Percentiles rank a stretch among this genome's conserved stretches.
Evolutionary conservation across 1,284 basidiomycete genomes (phyloP).

Genomic region (Cutaneotrichosporon mucoides): DNA sequence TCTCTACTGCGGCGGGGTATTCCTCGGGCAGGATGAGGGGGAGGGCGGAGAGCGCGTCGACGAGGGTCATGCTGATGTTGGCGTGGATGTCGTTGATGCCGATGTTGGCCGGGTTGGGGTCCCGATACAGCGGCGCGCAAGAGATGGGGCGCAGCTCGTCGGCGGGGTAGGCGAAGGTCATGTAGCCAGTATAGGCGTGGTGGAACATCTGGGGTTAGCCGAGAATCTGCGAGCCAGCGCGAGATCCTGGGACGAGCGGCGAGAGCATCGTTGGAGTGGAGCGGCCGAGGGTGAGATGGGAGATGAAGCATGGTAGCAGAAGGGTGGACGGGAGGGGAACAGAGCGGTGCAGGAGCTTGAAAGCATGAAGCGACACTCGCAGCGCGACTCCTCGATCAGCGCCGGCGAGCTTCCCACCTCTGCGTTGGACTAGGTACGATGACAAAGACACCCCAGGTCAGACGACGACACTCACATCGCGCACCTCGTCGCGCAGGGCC

Average conservation of each 20-base stretch:
- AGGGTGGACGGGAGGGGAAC: too few species aligned
- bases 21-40: slow-evolving; percentile 37
- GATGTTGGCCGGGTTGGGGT: slow-evolving; percentile 29
- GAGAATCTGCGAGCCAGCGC: too few species aligned
- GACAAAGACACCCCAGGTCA: too few species aligned
- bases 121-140: slow-evolving; percentile 55
- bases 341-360: too few species aligned
- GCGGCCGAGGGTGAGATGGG: too few species aligned
- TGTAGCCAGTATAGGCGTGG: slow-evolving; percentile 47
- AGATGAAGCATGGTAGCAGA: too few species aligned
- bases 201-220: slow-evolving; percentile 33
- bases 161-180: slow-evolving; percentile 47
- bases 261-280: too few species aligned
- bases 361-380: too few species aligned
- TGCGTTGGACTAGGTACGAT: too few species aligned
- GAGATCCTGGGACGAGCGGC: too few species aligned
- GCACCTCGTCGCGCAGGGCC: slow-evolving; percentile 15
- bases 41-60: slow-evolving; percentile 42
- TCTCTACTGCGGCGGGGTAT: slow-evolving; percentile 35
- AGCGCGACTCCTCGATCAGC: too few species aligned
- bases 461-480: slow-evolving; percentile 9
- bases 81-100: slow-evolving; percentile 72
- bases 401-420: too few species aligned
- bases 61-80: slow-evolving; percentile 44
- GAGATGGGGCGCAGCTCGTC: slow-evolving; percentile 77